phyloP scores from a whole-genome alignment of 345 rosid genomes.

The Firmiana major region DNA sequence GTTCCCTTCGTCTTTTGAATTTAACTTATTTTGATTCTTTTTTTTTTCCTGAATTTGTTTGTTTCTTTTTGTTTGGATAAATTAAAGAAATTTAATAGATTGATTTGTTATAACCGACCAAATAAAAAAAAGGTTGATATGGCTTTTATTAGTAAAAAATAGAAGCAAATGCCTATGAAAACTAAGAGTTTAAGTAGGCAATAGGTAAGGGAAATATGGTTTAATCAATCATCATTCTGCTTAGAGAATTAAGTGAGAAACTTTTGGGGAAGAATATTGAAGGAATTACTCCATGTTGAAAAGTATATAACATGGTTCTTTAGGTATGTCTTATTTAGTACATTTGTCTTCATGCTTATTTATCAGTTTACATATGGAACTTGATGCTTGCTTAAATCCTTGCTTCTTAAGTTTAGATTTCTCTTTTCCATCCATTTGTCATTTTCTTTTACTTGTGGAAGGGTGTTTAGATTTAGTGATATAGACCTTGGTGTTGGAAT shows the following conservation, averaged over 20 bases:
- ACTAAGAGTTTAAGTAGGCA: background rate
- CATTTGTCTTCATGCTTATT: background rate
- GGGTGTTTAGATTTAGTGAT: background rate
- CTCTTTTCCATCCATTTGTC: background rate
- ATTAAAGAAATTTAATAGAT: background rate
- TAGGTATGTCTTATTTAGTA: background rate
- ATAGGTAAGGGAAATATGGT: background rate
- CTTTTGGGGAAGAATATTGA: background rate
- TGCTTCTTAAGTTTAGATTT: background rate
- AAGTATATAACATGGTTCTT: background rate
- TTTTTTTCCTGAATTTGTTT: slow-evolving; percentile 20
- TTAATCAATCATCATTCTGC: background rate
- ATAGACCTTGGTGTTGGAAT: slow-evolving; percentile 4
- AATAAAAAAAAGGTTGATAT: background rate
- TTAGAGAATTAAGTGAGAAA: background rate
- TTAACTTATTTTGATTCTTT: background rate
- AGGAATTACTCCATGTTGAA: background rate
- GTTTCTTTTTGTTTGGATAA: background rate
- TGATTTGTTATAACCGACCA: background rate
- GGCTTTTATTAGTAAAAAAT: background rate
- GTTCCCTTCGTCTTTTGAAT: slow-evolving; percentile 24
- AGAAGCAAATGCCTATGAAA: background rate
- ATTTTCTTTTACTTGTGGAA: background rate
- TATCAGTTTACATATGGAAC: background rate
- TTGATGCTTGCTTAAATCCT: slow-evolving; percentile 3